phyloP scores from a whole-genome alignment of 176 grass and related monocot species.

The Musa troglodytarum region DNA sequence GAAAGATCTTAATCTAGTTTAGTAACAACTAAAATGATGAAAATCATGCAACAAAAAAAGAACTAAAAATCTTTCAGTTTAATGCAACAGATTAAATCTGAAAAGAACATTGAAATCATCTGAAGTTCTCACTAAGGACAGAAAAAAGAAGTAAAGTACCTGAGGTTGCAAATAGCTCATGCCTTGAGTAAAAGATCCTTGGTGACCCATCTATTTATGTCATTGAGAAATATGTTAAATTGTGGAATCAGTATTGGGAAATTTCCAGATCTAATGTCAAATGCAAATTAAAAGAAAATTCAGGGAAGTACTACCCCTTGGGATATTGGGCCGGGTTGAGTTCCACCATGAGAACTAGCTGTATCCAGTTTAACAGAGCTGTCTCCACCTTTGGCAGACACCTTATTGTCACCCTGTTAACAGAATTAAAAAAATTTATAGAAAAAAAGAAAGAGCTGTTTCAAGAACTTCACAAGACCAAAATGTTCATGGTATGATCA shows the following conservation, averaged over 20 bases:
- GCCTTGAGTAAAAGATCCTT: constrained; percentile 67
- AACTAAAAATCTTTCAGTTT: background rate
- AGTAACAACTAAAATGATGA: too few species aligned
- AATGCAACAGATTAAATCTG: background rate
- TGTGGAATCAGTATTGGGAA: background rate
- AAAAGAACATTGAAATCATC: background rate
- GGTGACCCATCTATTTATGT: constrained; percentile 58
- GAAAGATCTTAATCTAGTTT: too few species aligned
- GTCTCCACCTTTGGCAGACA: constrained; percentile 70
- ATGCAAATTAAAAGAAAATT: constrained; percentile 13
- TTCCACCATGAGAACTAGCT: constrained; percentile 34
- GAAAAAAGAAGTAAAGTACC: constrained; percentile 28
- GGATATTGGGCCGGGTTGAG: constrained; percentile 42
- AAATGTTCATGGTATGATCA: constrained; percentile 8
- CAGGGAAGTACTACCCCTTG: constrained; percentile 49
- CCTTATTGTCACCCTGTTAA: constrained; percentile 82
- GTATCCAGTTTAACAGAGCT: constrained; percentile 61
- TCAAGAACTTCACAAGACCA: background rate
- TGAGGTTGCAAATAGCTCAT: constrained; percentile 97
- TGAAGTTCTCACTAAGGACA: background rate
- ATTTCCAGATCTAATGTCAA: background rate
- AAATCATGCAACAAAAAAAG: background rate
- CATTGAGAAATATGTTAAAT: constrained; percentile 19
- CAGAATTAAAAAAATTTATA: constrained; percentile 6
- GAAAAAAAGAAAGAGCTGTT: background rate